Base-by-base conservation (phyloP, 2,329 filamentous ascomycete genomes). In the Pestalotiopsis sp. region DNA sequence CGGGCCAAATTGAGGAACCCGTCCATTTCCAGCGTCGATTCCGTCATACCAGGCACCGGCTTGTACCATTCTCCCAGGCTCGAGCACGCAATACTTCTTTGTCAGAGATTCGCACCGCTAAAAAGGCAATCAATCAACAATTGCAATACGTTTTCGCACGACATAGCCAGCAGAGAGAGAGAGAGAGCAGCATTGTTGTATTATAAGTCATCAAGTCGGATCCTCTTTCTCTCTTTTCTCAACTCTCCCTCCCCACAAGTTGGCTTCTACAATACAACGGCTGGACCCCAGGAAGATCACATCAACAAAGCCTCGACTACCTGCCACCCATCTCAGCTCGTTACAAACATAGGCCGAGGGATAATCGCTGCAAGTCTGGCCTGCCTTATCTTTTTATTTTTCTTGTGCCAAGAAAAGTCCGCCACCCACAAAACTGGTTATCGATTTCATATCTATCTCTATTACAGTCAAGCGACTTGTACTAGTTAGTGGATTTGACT, bases 21-120 rank as follows among this genome's bases (percentile, higher is more conserved):
- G 31, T 36, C 31, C 64, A 38, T 45, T 57, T n/a, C 20, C 52
- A 58, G 38, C 27, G 17, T 60, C 38, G 36, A 60, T 45, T 27
- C 52, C 62, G 52, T 66, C 64, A 66, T 66, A 41, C 17, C 55
- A 62, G 59, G 59, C 59, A 66, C 20, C 64, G 64, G 55, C 55
- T 39, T 66, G 20, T 52, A 25, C 13, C 52, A 60, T 66, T 41
- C 9, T n/a, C 17, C 63, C 25, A 60, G 27, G 55, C 55, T 60
- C 55, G 58, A 66, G 31, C 64, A 66, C 64, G 36, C 64, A 39
- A 66, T 66, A 13, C 25, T 31, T 36, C 55, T 66, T 60, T 59
- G 55, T 38, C 55, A 45, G 45, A 49, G 25, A 62, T 36, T 62
- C 12, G 27, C 59, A 39, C 36, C 59, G 59, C 31, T 39, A 20